These are phyloP conservation scores for Penstemon eatonii DNA, from an alignment of 257 asterid genomes.

Conservation along the genomic window DNA sequence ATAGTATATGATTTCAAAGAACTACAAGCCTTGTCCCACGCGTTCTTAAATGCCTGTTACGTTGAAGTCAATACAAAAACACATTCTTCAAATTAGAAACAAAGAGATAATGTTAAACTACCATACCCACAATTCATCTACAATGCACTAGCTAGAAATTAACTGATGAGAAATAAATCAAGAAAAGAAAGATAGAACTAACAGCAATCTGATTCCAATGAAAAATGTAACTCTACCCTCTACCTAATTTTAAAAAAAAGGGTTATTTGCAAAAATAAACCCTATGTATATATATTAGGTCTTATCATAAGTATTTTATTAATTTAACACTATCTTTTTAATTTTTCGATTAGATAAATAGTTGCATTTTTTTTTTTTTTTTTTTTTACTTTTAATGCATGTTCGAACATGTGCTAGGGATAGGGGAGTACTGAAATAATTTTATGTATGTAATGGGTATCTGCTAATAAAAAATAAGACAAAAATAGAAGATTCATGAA, in stretches of 20 bases:
- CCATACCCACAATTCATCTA: constrained; percentile 29
- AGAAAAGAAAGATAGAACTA: neutral
- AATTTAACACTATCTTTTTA: too few relatives aligned
- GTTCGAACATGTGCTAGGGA: too few relatives aligned
- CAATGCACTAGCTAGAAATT: neutral
- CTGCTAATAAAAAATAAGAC: too few relatives aligned
- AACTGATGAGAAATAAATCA: neutral
- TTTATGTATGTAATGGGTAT: too few relatives aligned
- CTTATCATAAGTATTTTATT: too few relatives aligned
- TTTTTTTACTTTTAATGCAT: too few relatives aligned
- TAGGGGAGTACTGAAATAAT: too few relatives aligned
- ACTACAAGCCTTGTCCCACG: constrained; percentile 73
- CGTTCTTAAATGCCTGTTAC: constrained; percentile 78
- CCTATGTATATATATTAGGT: too few relatives aligned
- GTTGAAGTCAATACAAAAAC: neutral
- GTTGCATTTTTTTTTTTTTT: too few relatives aligned
- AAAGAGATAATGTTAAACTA: constrained; percentile 15
- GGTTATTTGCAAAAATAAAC: too few relatives aligned
- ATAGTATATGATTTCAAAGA: constrained; percentile 39
- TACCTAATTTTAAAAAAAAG: neutral
- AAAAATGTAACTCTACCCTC: neutral
- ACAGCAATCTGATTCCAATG: neutral
- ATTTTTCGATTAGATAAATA: too few relatives aligned
- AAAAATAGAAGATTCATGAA: neutral
- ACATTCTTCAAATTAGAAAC: neutral